Percentiles rank a stretch among this genome's conserved stretches.
Evolutionary conservation across 495 filamentous ascomycete genomes (phyloP).

Genomic region (Aspergillus bertholletiae): DNA sequence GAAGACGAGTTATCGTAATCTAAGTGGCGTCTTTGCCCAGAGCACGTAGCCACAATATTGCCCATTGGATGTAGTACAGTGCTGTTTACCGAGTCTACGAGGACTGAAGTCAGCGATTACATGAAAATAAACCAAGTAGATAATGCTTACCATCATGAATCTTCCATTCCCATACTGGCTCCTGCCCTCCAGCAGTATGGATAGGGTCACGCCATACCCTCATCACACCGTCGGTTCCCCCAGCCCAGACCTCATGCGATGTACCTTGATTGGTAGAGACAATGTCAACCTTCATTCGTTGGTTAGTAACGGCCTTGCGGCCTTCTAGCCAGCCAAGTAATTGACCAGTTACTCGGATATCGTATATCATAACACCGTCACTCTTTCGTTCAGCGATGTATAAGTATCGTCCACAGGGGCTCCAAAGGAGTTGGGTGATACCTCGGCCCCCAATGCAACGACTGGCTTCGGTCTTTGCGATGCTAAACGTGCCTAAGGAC

Average conservation of each 20-base stretch:
- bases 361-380: conserved; percentile 72
- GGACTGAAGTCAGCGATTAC: conserved; percentile 12
- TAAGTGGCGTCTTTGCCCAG: conserved; percentile 51
- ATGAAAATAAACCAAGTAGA: neutral
- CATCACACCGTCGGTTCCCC: conserved; percentile 73
- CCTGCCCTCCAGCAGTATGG: conserved; percentile 47
- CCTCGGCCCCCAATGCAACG: conserved; percentile 59
- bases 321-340: conserved; percentile 69
- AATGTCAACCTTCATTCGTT: conserved; percentile 75
- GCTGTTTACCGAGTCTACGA: conserved; percentile 54
- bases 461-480: conserved; percentile 36
- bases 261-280: conserved; percentile 35
- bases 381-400: conserved; percentile 82
- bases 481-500: conserved; percentile 63
- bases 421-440: conserved; percentile 75
- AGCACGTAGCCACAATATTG: conserved; percentile 69
- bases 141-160: conserved; percentile 48
- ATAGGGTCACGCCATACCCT: conserved; percentile 69
- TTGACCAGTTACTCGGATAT: conserved; percentile 70
- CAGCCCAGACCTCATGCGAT: conserved; percentile 79
- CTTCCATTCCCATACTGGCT: conserved; percentile 55
- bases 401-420: conserved; percentile 81
- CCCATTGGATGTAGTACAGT: conserved; percentile 64
- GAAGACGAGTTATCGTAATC: conserved; percentile 4
- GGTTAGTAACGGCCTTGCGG: conserved; percentile 67